A percentile compares a stretch with the other conserved stretches of the same genome.
phyloP scores from a whole-genome alignment of 1,284 basidiomycete genomes.

The Tremellales sp. region DNA sequence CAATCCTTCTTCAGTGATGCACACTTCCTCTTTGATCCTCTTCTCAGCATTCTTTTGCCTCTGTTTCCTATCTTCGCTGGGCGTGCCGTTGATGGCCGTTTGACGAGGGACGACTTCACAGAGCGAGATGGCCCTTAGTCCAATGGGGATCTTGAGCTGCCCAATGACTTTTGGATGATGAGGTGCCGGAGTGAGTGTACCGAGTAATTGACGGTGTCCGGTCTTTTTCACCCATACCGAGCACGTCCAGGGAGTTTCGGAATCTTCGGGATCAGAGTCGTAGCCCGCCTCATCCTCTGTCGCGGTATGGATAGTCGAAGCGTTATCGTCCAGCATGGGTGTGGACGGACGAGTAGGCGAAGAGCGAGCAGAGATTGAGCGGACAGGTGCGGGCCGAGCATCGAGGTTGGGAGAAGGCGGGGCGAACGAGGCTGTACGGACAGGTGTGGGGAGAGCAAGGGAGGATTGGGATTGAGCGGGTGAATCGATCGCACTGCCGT shows the following conservation, averaged over 20 bases:
- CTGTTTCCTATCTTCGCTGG: neutral
- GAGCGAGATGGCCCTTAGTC: conserved; percentile 64
- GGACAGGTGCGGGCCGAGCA: conserved; percentile 20
- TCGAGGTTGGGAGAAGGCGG: conserved; percentile 17
- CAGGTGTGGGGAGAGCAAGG: conserved; percentile 1
- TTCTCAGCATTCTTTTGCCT: conserved; percentile 8
- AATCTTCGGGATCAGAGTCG: conserved; percentile 87
- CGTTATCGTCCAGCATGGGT: conserved; percentile 2
- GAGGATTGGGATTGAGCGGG: neutral
- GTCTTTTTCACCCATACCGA: conserved; percentile 47
- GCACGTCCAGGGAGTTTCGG: conserved; percentile 92
- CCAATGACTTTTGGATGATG: conserved; percentile 95
- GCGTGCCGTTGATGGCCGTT: neutral
- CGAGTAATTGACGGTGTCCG: conserved; percentile 48
- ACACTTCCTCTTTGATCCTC: conserved; percentile 51
- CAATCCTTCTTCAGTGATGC: conserved; percentile 82
- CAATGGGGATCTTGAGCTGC: conserved; percentile 82
- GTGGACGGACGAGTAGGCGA: conserved; percentile 5
- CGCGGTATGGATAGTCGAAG: conserved; percentile 1
- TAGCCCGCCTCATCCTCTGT: conserved; percentile 14
- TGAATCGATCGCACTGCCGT: neutral
- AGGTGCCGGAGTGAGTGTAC: conserved; percentile 81
- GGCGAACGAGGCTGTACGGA: conserved; percentile 6
- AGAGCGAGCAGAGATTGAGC: conserved; percentile 18
- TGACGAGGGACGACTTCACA: conserved; percentile 9